Conservation (phyloP, 2,329 filamentous ascomycete species). For the Ceratocystiopsis brevicomis region DNA sequence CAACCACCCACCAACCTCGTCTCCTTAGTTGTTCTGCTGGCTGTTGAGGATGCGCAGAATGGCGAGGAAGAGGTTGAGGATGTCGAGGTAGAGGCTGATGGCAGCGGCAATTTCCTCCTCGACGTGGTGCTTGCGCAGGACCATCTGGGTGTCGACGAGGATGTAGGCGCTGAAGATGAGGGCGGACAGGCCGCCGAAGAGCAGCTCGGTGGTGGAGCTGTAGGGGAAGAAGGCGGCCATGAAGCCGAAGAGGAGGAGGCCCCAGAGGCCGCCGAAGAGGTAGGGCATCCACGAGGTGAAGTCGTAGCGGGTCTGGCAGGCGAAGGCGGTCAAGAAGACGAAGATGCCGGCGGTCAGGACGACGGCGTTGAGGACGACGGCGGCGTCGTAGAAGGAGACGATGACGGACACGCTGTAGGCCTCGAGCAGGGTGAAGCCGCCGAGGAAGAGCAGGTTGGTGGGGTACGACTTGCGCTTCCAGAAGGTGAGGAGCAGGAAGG, state of each 20-base stretch:
- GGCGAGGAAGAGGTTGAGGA: slow-evolving; percentile 91
- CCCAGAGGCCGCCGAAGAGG: slow-evolving; percentile 79
- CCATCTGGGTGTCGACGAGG: slow-evolving; percentile 84
- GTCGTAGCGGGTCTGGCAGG: slow-evolving; percentile 95
- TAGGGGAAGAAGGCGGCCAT: slow-evolving; percentile 79
- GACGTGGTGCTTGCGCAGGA: slow-evolving; percentile 90
- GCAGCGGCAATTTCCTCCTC: slow-evolving; percentile 95
- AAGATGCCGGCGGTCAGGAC: slow-evolving; percentile 74
- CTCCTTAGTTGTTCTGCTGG: slow-evolving; percentile 71
- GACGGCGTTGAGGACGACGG: slow-evolving; percentile 76
- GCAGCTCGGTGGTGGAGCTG: slow-evolving; percentile 62
- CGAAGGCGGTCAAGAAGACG: slow-evolving; percentile 64
- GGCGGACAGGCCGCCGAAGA: slow-evolving; percentile 66
- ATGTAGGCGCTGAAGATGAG: slow-evolving; percentile 91
- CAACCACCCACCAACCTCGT: too few relatives aligned
- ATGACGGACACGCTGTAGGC: slow-evolving; percentile 87
- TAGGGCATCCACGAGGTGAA: slow-evolving; percentile 97
- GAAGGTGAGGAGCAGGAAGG: slow-evolving; percentile 71
- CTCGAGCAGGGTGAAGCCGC: slow-evolving; percentile 76
- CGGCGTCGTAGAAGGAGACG: slow-evolving; percentile 71
- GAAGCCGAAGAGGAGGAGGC: slow-evolving; percentile 79
- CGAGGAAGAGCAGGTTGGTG: slow-evolving; percentile 81
- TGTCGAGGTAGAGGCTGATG: slow-evolving; percentile 86
- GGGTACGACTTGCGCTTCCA: slow-evolving; percentile 96
- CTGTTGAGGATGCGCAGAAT: slow-evolving; percentile 94